Base-by-base conservation (phyloP, 768 basidiomycete species). In the Mycena chlorophos region DNA sequence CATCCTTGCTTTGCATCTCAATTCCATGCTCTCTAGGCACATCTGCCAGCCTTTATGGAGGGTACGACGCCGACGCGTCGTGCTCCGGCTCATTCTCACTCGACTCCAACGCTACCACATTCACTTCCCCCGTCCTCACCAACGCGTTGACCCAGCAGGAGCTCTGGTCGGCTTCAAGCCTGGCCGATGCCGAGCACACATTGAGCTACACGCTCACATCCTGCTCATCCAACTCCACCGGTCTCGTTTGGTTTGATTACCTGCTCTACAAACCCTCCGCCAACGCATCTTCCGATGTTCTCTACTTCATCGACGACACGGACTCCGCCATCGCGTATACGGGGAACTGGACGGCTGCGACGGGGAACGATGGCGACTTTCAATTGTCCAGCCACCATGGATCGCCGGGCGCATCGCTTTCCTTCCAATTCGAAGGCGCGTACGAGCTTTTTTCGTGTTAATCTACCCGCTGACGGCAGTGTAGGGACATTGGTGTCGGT, bases 201-300 rank as follows among this genome's bases (percentile, higher is more conserved):
- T 49, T 67, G 42, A 51, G 55, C 47, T 67, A 64, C 54, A 60
- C 61, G 4, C 4, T 63, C 2, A 4, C 54, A 17, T 63, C 65
- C 3, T 67, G 66, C 40, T 37, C 53, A n/a, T 49, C 56, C 10
- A 39, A n/a, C 43, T 28, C 57, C 8, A 10, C 56, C 16, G 56
- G 59, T 13, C 49, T 57, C 48, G 28, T 63, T 27, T 67, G 59
- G 61, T 42, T 67, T 16, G 66, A 67, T 40, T 67, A 67, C 50
- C 31, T 67, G 20, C 57, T 67, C 6, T 67, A 67, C 43, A 48
- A 52, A 23, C 57, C 66, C 3, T 62, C 66, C 3, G n/a, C 38
- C 19, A 58, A 60, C 43, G 54, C 59, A 2, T 57, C 59, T 2
- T 52, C 57, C 34, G 61, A 56, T 5, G 40, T 62, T 26, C 42